Percentiles rank a stretch among this genome's conserved stretches.
These are phyloP conservation scores for Populus tremula DNA, from an alignment of 345 rosid species.

Conservation along the genomic window DNA sequence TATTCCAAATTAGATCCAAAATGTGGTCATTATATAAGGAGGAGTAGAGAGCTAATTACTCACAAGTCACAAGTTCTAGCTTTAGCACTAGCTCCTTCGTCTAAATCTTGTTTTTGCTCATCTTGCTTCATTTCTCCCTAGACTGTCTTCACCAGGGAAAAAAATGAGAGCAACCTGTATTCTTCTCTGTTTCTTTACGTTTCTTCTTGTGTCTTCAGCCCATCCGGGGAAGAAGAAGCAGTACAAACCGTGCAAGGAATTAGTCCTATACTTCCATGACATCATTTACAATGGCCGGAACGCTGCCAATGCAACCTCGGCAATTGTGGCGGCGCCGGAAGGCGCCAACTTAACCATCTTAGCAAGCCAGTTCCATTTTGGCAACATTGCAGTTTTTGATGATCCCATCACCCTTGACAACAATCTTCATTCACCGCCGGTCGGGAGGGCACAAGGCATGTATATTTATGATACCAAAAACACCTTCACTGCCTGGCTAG, in stretches of 20 bases:
- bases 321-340: conserved; percentile 42
- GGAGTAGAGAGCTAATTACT: not conserved
- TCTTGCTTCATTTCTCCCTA: not conserved
- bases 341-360: conserved; percentile 34
- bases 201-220: conserved; percentile 8
- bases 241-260: conserved; percentile 36
- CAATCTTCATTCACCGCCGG: conserved; percentile 37
- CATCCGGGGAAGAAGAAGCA: not conserved
- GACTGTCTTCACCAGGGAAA: not conserved
- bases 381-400: conserved; percentile 45
- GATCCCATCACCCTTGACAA: conserved; percentile 54
- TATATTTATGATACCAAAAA: conserved; percentile 42
- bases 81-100: not conserved
- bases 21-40: not conserved
- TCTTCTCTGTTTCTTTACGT: conserved; percentile 3
- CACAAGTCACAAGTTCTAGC: not conserved
- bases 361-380: conserved; percentile 37
- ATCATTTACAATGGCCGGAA: conserved; percentile 50
- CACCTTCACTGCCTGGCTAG: conserved; percentile 51
- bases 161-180: conserved; percentile 12
- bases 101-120: not conserved
- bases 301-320: conserved; percentile 39
- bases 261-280: conserved; percentile 48
- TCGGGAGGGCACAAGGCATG: conserved; percentile 52
- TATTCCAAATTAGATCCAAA: not conserved